These are phyloP conservation scores for Pichia heedii DNA, from an alignment of 805 yeast genomes.

Conservation along the genomic window DNA sequence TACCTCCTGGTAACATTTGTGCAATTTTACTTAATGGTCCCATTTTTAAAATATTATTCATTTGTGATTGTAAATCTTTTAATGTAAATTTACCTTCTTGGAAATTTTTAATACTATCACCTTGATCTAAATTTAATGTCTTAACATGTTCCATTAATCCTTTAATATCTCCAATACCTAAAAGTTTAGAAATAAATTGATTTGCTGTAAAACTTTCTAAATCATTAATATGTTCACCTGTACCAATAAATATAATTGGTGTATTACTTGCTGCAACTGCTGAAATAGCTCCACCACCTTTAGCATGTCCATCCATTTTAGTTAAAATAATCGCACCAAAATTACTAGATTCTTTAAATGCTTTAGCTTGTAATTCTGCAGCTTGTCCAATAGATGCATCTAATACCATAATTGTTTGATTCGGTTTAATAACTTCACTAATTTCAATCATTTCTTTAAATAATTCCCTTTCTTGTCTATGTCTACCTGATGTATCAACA, in stretches of 20 bases:
- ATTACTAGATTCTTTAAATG: conserved; percentile 86
- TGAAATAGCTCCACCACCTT: conserved; percentile 98
- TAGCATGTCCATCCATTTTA: conserved; percentile 97
- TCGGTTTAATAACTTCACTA: conserved; percentile 78
- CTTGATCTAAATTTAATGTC: conserved; percentile 77
- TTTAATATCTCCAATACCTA: conserved; percentile 94
- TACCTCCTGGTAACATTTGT: conserved; percentile 88
- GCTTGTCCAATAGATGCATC: conserved; percentile 99
- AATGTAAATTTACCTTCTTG: conserved; percentile 93
- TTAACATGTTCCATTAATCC: conserved; percentile 91
- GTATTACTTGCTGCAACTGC: conserved; percentile 97
- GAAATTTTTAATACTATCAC: conserved; percentile 83
- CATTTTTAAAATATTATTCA: conserved; percentile 93
- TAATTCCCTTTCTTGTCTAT: conserved; percentile 85
- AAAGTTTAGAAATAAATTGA: conserved; percentile 79
- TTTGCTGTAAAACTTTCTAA: conserved; percentile 86
- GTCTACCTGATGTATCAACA: conserved; percentile 97
- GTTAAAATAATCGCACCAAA: conserved; percentile 94
- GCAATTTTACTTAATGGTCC: conserved; percentile 94
- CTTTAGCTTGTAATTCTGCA: conserved; percentile 89
- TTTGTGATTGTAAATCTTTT: conserved; percentile 85
- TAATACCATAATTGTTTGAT: conserved; percentile 94
- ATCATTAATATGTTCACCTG: conserved; percentile 95
- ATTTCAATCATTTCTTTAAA: conserved; percentile 95
- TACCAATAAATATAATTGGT: conserved; percentile 93